These are phyloP conservation scores for Suhomyces tanzawaensis DNA, from an alignment of 805 yeast species.

Conservation along the genomic window DNA sequence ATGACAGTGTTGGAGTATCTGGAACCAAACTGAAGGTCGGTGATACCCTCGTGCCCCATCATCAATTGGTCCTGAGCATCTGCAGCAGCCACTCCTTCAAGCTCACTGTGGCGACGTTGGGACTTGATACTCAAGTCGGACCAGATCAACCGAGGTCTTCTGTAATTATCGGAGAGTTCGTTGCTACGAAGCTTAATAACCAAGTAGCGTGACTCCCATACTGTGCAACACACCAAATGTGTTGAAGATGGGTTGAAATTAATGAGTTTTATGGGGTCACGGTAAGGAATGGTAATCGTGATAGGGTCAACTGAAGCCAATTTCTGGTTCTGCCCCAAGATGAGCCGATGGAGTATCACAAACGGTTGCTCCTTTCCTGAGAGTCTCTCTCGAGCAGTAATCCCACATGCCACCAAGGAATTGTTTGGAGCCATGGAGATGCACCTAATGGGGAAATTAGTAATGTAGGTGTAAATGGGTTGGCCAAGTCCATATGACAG, in stretches of 20 bases:
- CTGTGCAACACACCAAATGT: slow-evolving; percentile 72
- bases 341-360: slow-evolving; percentile 54
- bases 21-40: slow-evolving; percentile 61
- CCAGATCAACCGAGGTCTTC: slow-evolving; percentile 41
- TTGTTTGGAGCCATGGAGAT: slow-evolving; percentile 68
- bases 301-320: slow-evolving; percentile 49
- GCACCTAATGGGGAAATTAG: slow-evolving; percentile 77
- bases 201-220: slow-evolving; percentile 74
- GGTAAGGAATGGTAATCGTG: slow-evolving; percentile 77
- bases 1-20: slow-evolving; percentile 34
- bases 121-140: slow-evolving; percentile 24
- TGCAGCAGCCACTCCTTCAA: slow-evolving; percentile 4
- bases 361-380: slow-evolving; percentile 75
- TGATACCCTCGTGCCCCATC: slow-evolving; percentile 86
- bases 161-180: slow-evolving; percentile 41
- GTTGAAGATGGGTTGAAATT: slow-evolving; percentile 71
- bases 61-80: slow-evolving; percentile 25
- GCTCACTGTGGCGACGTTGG: slow-evolving; percentile 13
- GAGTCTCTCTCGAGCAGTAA: slow-evolving; percentile 72
- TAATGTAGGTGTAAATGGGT: slow-evolving; percentile 64
- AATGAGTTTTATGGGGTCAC: slow-evolving; percentile 77
- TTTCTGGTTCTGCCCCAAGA: background rate
- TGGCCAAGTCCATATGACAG: slow-evolving; percentile 46
- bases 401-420: slow-evolving; percentile 69
- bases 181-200: slow-evolving; percentile 64